Evolutionary conservation across 2,329 filamentous ascomycete species (phyloP), one percentile per base, ranked within the genome.

Genomic region (Alternaria novae-zelandiae): DNA sequence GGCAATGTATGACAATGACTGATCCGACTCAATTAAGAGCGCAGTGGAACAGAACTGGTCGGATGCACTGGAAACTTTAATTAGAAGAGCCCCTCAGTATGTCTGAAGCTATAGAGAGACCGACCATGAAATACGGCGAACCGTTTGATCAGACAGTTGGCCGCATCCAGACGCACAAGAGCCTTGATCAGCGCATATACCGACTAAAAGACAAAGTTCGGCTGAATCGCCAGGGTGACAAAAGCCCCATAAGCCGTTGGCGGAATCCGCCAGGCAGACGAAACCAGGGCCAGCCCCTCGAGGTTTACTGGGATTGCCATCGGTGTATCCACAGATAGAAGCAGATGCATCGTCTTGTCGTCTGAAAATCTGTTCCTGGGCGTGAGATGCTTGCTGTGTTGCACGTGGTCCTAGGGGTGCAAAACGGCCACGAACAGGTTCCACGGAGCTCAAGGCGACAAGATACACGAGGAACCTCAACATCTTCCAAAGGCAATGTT

Each of bases 171-270:
- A 17, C 25, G 54, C 62, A 51, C 68, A 70, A 32, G 60, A 61
- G 55, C 65, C 46, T n/a, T 44, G 60, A 20, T 70, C 68, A 26
- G 67, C 28, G 21, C 68, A 70, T 41, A 64, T 49, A 21, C 66
- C 66, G 13, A 59, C 66, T 36, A 70, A 47, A 17, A 63, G 59
- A 50, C 61, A 70, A 32, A 68, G 63, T 32, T 25, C 20, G n/a
- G 60, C 64, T 36, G 59, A 59, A 20, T 69, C 66, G 25, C 46
- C 63, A 36, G 62, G 61, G 51, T 60, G 60, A 57, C 68, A 70
- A 28, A 69, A 70, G 11, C 64, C 66, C 68, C 68, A 70, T 46
- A 70, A 55, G 26, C 68, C 64, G 46, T 62, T 64, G 45, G 61
- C 56, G 28, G 66, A 65, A 43, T 70, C 66, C 41, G 67, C 50